These are phyloP conservation scores for Microglena sp. DNA, from an alignment of 139 green algal species.

Conservation along the genomic window DNA sequence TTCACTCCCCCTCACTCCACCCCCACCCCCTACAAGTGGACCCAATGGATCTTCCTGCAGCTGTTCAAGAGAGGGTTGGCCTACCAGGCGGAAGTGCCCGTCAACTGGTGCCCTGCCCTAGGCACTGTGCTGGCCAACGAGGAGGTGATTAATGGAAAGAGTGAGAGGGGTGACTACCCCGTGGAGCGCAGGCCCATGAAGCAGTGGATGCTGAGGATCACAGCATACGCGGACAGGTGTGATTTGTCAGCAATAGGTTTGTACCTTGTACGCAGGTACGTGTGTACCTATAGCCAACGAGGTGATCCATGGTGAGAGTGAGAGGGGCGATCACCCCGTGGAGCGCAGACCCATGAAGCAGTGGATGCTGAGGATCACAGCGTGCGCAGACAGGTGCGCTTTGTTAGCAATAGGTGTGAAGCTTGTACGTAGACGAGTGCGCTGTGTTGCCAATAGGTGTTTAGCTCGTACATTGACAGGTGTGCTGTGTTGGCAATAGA, in stretches of 20 bases:
- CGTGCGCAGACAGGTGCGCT: constrained; percentile 86
- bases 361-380: constrained; percentile 98
- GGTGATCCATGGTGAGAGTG: constrained; percentile 75
- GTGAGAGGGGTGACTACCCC: constrained; percentile 82
- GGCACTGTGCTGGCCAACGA: constrained; percentile 96
- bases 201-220: constrained; percentile 99
- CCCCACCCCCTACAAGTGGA: constrained; percentile 75
- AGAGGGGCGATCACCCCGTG: constrained; percentile 87
- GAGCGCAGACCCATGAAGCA: constrained; percentile 93
- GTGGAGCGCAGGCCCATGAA: constrained; percentile 94
- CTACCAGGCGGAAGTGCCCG: constrained; percentile 96
- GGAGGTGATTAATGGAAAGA: constrained; percentile 84
- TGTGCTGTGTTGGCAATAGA: too few relatives aligned
- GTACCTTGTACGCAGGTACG: too few relatives aligned
- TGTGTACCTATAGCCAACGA: too few relatives aligned
- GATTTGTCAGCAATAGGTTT: too few relatives aligned
- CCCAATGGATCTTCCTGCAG: constrained; percentile 99
- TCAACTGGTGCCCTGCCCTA: constrained; percentile 97
- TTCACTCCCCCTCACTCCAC: too few relatives aligned
- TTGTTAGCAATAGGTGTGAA: too few relatives aligned
- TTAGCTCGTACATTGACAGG: too few relatives aligned
- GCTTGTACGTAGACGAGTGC: too few relatives aligned
- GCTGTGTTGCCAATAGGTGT: too few relatives aligned
- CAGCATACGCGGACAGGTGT: constrained; percentile 79
- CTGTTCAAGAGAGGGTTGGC: constrained; percentile 85